Conservation (phyloP, 495 filamentous ascomycete genomes). For the Penicillium macrosclerotiorum region DNA sequence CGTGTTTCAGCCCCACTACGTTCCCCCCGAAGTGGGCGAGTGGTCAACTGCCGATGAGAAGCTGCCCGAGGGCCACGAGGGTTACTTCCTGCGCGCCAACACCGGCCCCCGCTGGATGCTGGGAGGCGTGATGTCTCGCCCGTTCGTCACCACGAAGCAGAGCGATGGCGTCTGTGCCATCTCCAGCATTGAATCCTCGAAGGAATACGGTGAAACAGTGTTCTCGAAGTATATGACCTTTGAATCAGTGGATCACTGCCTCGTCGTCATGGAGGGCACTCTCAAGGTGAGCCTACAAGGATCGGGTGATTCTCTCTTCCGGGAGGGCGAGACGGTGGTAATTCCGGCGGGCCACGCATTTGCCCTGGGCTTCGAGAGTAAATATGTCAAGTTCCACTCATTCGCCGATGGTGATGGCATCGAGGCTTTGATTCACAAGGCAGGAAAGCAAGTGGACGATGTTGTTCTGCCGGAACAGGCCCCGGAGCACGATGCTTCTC, state of each 20-base stretch:
- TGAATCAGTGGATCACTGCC: constrained; percentile 37
- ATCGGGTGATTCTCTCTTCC: constrained; percentile 23
- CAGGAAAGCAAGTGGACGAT: constrained; percentile 23
- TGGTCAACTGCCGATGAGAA: constrained; percentile 41
- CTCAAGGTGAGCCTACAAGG: constrained; percentile 35
- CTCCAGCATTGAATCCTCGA: constrained; percentile 43
- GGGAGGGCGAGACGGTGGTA: constrained; percentile 42
- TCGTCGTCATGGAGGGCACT: constrained; percentile 38
- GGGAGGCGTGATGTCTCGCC: constrained; percentile 43
- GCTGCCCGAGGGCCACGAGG: constrained; percentile 34
- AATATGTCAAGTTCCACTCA: constrained; percentile 41
- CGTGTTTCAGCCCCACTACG: constrained; percentile 42
- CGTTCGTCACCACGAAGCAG: constrained; percentile 44
- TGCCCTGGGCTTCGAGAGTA: constrained; percentile 34
- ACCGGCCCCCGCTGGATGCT: constrained; percentile 43
- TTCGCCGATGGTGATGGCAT: constrained; percentile 45
- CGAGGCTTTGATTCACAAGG: constrained; percentile 31
- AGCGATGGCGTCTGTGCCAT: constrained; percentile 44
- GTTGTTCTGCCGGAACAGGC: constrained; percentile 30
- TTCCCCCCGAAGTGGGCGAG: constrained; percentile 35
- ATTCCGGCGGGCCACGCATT: constrained; percentile 42
- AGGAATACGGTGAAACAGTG: constrained; percentile 27
- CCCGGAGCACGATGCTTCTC: constrained; percentile 20
- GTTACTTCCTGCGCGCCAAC: constrained; percentile 43
- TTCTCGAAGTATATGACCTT: constrained; percentile 37